Conservation (phyloP, 2,329 filamentous ascomycete species). For the Neonectria magnoliae region DNA sequence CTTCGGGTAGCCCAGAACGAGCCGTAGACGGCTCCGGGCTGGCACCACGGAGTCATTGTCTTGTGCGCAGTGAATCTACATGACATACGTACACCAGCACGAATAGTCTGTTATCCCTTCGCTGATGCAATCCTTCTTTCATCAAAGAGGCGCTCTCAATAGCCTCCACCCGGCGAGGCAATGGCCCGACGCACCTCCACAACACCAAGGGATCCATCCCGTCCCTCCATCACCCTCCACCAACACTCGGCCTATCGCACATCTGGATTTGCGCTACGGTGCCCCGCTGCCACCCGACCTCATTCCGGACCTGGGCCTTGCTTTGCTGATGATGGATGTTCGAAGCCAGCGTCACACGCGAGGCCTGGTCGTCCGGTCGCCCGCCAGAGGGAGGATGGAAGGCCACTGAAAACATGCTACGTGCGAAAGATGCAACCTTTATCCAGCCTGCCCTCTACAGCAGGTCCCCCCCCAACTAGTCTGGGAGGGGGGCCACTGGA, state of each 20-base stretch:
- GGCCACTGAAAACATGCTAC: constrained; percentile 21
- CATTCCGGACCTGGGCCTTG: constrained; percentile 26
- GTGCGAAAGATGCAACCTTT: constrained; percentile 18
- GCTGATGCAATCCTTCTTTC: neutral
- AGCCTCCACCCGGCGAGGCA: neutral
- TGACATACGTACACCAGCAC: neutral
- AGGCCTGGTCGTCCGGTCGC: constrained; percentile 13
- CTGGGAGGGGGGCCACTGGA: neutral
- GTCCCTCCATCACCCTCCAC: constrained; percentile 17
- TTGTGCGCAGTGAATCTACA: neutral
- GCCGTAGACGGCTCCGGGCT: neutral
- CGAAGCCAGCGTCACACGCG: constrained; percentile 24
- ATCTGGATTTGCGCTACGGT: constrained; percentile 15
- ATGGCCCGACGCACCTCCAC: constrained; percentile 21
- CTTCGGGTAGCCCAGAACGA: constrained; percentile 1
- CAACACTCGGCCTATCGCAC: constrained; percentile 12
- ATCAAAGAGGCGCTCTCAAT: constrained; percentile 4
- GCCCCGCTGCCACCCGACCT: constrained; percentile 29
- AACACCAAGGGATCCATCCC: constrained; percentile 21
- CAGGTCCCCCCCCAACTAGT: neutral
- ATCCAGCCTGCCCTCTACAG: constrained; percentile 3
- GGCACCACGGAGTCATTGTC: neutral
- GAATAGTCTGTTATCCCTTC: neutral
- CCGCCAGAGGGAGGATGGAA: constrained; percentile 11
- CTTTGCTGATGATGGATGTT: constrained; percentile 20